Conservation (phyloP, 371 early-diverging fungal species). For the Dinochytrium kinnereticum region DNA sequence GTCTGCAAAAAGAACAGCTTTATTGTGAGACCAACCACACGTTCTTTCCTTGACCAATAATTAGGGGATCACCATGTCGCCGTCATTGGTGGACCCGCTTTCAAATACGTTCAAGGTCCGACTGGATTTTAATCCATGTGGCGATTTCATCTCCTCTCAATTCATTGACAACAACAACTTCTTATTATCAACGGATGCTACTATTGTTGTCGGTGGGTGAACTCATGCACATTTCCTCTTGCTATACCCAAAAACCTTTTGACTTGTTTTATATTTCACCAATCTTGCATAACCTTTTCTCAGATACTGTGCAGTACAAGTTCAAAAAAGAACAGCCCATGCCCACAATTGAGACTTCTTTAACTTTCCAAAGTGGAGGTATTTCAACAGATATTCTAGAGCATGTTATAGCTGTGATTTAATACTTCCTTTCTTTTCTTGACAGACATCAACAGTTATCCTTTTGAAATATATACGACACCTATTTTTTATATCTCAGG, state of each 20-base stretch:
- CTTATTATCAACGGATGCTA: neutral
- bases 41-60: neutral
- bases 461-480: slow-evolving; percentile 36
- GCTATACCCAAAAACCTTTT: too few relatives aligned
- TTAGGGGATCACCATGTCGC: neutral
- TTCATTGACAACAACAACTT: neutral
- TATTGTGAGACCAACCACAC: neutral
- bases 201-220: neutral
- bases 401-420: too few relatives aligned
- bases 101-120: neutral
- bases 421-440: neutral
- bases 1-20: neutral
- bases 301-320: slow-evolving; percentile 6
- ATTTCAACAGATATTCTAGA: slow-evolving; percentile 2
- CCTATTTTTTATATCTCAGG: slow-evolving; percentile 7
- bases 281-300: neutral
- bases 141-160: slow-evolving; percentile 7
- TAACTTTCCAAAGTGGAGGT: neutral
- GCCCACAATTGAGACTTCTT: neutral
- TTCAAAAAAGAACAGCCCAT: neutral
- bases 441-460: slow-evolving; percentile 39
- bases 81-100: slow-evolving; percentile 12
- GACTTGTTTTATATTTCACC: neutral
- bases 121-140: slow-evolving; percentile 18
- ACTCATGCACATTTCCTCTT: too few relatives aligned